phyloP scores from a whole-genome alignment of 2,329 filamentous ascomycete species.

The Neonectria faginata region DNA sequence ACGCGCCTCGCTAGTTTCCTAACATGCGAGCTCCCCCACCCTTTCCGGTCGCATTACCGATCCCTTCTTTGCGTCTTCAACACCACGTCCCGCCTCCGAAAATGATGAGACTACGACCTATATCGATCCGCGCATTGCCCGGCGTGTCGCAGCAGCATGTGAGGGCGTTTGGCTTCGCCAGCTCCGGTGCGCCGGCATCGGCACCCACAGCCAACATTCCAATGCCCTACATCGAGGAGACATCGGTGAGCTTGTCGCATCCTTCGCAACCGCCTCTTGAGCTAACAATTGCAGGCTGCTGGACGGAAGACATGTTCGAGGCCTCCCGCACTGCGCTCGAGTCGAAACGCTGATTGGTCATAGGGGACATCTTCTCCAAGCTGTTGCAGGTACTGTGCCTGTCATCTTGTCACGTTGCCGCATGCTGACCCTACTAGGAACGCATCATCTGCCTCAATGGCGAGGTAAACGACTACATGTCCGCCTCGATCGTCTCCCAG shows the following conservation, averaged over 20 bases:
- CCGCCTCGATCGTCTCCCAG: conserved; percentile 94
- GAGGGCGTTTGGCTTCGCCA: conserved; percentile 59
- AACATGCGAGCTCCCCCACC: conserved; percentile 41
- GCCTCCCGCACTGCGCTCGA: too few species aligned
- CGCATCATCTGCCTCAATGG: conserved; percentile 95
- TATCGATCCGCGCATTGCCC: conserved; percentile 49
- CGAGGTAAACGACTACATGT: conserved; percentile 88
- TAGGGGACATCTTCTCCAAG: conserved; percentile 86
- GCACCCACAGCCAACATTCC: conserved; percentile 59
- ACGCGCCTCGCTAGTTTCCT: conserved; percentile 31
- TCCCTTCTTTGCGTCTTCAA: conserved; percentile 10
- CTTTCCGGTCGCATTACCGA: conserved; percentile 35
- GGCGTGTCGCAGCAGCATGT: conserved; percentile 50
- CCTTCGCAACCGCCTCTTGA: not conserved
- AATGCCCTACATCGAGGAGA: conserved; percentile 68
- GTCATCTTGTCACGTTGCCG: not conserved
- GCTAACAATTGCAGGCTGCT: conserved; percentile 68
- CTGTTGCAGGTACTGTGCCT: conserved; percentile 71
- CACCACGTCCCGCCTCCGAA: conserved; percentile 8
- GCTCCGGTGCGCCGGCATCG: conserved; percentile 43
- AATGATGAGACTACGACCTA: conserved; percentile 49
- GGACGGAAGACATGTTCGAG: conserved; percentile 81
- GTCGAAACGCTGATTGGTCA: conserved; percentile 35
- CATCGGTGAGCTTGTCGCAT: conserved; percentile 50
- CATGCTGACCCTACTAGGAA: conserved; percentile 66